A percentile compares a stretch with the other conserved stretches of the same genome.
Evolutionary conservation across 1,284 basidiomycete genomes (phyloP).

Genomic region (Nidula niveotomentosa): DNA sequence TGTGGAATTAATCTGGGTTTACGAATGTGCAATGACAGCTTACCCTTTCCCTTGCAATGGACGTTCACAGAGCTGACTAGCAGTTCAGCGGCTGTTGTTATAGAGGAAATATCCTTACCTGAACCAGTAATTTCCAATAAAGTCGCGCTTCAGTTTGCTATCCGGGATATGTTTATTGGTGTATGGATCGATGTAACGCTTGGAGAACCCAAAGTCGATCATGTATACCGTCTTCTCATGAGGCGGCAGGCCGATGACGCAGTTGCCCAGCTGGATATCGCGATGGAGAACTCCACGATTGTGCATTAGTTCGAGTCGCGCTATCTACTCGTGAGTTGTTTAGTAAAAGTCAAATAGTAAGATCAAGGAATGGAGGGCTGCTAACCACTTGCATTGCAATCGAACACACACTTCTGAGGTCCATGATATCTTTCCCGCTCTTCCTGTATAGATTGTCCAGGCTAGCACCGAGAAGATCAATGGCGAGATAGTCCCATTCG

Average conservation of each 20-base stretch:
- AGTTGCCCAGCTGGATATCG: conserved; percentile 78
- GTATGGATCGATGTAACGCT: conserved; percentile 64
- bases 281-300: conserved; percentile 68
- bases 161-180: conserved; percentile 69
- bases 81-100: neutral
- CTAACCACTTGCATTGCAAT: conserved; percentile 75
- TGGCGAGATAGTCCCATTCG: conserved; percentile 71
- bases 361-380: conserved; percentile 1
- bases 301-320: conserved; percentile 72
- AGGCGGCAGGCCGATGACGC: conserved; percentile 56
- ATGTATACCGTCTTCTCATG: conserved; percentile 67
- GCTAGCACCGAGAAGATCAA: conserved; percentile 69
- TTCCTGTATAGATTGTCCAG: conserved; percentile 60
- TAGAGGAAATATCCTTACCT: conserved; percentile 29
- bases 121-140: conserved; percentile 83
- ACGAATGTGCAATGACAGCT: conserved; percentile 11
- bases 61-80: conserved; percentile 59
- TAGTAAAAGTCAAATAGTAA: too few relatives aligned
- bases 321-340: conserved; percentile 43
- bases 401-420: conserved; percentile 67
- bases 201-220: conserved; percentile 84
- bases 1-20: conserved; percentile 3
- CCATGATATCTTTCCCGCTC: conserved; percentile 56
- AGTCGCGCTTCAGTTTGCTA: conserved; percentile 63
- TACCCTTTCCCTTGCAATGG: conserved; percentile 73